phyloP scores from a whole-genome alignment of 768 basidiomycete genomes.

The Pleurotus djamor region DNA sequence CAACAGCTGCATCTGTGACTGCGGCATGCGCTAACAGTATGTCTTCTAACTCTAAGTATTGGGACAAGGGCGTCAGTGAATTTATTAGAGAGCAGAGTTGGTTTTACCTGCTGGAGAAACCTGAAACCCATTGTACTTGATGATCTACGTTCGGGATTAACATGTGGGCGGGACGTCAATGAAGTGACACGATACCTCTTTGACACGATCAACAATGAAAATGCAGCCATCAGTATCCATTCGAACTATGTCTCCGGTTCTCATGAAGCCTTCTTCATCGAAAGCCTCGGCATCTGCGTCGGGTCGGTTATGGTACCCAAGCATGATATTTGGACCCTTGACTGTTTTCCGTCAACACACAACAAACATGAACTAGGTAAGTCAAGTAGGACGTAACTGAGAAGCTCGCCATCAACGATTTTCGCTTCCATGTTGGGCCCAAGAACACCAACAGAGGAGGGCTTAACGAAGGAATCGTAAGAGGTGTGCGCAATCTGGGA shows the following conservation, averaged over 20 bases:
- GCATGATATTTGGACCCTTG: conserved; percentile 4
- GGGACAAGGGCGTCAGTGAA: neutral
- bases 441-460: neutral
- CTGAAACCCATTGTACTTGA: conserved; percentile 6
- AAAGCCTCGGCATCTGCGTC: conserved; percentile 5
- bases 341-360: conserved; percentile 3
- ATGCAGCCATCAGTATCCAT: conserved; percentile 54
- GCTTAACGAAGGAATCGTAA: neutral
- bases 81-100: neutral
- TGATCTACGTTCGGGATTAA: neutral
- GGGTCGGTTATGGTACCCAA: conserved; percentile 6
- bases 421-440: neutral
- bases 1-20: conserved; percentile 7
- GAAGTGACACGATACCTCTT: conserved; percentile 47
- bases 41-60: conserved; percentile 1
- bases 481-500: neutral
- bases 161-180: neutral
- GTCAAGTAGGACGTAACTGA: neutral
- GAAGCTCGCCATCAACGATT: neutral
- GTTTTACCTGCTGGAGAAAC: neutral
- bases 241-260: conserved; percentile 73
- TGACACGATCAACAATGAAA: conserved; percentile 70
- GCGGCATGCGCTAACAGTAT: neutral
- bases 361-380: neutral
- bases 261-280: conserved; percentile 24